Evolutionary conservation across 495 filamentous ascomycete genomes (phyloP), one percentile per base, ranked within the genome.

Genomic region (Alectoria sarmentosa): DNA sequence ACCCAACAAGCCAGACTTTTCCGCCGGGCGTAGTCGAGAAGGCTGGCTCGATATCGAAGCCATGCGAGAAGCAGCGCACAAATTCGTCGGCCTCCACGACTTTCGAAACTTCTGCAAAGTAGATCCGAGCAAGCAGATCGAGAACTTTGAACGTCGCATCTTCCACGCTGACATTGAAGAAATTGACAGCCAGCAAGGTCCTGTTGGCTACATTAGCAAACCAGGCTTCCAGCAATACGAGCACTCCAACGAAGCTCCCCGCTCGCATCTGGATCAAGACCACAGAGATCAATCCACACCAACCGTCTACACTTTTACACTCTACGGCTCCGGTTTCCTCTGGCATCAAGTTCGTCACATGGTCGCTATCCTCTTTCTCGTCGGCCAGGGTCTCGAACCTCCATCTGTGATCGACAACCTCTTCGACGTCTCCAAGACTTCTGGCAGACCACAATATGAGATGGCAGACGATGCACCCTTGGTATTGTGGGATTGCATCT

Each of bases 281-380:
- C 21, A 26, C 56, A 60, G 28, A 7, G 11, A 10, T 8, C 56
- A 49, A 67, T 15, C 63, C 58, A 23, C 73, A 65, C 79, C 90
- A 19, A 88, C 89, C 69, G 79, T 96, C 5, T 98, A 95, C 76
- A 86, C 88, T 60, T 92, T 98, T 72, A 85, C 85, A 30, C 81
- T 98, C 41, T 83, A 91, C 57, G 94, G 94, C 21, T 89, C 89
- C n/a, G 95, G 91, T 11, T 98, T 98, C 74, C 77, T 98, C 55
- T 98, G 93, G 93, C 95, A 98, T 73, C 94, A 98, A 75, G 95
- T 98, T 66, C 85, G 94, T 21, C 88, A 90, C 77, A 93, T 98
- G 86, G 84, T 92, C 19, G 82, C 86, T 26, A 80, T 98, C 21
- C 77, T 98, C 37, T 98, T 98, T 76, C 74, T 91, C 13, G 82